Conservation (phyloP, 192 early-diverging fungal species). For the Kickxella alabastrina region DNA sequence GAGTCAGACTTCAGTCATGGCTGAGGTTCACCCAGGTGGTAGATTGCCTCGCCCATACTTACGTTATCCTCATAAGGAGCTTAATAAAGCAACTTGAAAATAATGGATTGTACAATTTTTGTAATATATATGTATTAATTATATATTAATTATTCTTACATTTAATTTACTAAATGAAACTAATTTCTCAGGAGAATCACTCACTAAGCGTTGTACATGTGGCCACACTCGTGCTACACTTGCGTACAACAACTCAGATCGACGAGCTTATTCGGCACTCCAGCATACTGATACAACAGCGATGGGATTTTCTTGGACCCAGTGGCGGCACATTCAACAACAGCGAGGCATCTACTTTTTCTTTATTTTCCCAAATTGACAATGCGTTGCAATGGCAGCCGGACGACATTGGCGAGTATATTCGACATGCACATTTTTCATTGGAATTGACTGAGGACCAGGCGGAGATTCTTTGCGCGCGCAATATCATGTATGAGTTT, state of each 20-base stretch:
- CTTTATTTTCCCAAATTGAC: conserved; percentile 9
- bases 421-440: conserved; percentile 32
- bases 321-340: not conserved
- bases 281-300: conserved; percentile 20
- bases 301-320: conserved; percentile 48
- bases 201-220: too few relatives aligned
- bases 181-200: too few relatives aligned
- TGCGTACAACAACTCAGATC: conserved; percentile 38
- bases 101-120: too few relatives aligned
- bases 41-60: too few relatives aligned
- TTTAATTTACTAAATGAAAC: too few relatives aligned
- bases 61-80: too few relatives aligned
- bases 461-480: conserved; percentile 11
- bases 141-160: too few relatives aligned
- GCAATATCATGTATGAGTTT: conserved; percentile 12
- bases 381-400: conserved; percentile 10
- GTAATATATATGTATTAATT: too few relatives aligned
- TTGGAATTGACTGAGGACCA: conserved; percentile 41
- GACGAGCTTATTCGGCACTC: conserved; percentile 27
- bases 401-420: conserved; percentile 18
- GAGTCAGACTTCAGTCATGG: too few relatives aligned
- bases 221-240: conserved; percentile 14
- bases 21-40: too few relatives aligned
- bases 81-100: too few relatives aligned
- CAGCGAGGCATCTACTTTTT: not conserved